These are phyloP conservation scores for Paulownia fortunei DNA, from an alignment of 257 asterid genomes.

Conservation along the genomic window DNA sequence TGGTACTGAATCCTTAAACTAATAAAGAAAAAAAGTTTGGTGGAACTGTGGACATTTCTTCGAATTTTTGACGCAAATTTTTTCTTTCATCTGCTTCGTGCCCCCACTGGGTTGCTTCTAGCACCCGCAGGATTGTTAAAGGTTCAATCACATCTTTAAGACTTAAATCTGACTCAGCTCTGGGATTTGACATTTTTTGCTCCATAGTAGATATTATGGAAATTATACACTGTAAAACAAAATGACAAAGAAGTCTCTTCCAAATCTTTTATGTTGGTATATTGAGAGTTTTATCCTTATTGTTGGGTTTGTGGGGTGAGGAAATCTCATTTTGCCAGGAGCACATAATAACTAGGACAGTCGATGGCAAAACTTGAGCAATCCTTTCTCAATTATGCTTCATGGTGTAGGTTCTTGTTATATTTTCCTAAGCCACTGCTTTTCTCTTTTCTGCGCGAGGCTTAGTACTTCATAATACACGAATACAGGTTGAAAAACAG, in stretches of 20 bases:
- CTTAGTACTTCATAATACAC: neutral
- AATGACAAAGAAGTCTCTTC: neutral
- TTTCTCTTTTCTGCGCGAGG: no score
- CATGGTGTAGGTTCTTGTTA: slow-evolving; percentile 13
- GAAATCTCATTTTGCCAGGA: no score
- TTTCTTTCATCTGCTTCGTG: neutral
- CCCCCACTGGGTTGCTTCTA: neutral
- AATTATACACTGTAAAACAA: neutral
- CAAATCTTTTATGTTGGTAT: no score
- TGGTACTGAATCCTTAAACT: slow-evolving; percentile 38
- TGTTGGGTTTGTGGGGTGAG: no score
- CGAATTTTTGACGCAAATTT: slow-evolving; percentile 26
- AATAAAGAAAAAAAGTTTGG: slow-evolving; percentile 22
- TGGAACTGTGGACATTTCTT: slow-evolving; percentile 7
- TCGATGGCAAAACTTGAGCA: no score
- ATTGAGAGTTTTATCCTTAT: no score
- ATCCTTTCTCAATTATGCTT: no score
- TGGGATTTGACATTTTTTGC: slow-evolving; percentile 7
- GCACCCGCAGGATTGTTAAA: neutral
- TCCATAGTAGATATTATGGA: neutral
- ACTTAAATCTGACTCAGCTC: no score
- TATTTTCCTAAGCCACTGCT: no score
- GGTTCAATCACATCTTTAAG: neutral
- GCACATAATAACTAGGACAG: no score
- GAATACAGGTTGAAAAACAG: slow-evolving; percentile 7